Base-by-base conservation (phyloP, 75 land plant species). In the Sequoiadendron giganteum region DNA sequence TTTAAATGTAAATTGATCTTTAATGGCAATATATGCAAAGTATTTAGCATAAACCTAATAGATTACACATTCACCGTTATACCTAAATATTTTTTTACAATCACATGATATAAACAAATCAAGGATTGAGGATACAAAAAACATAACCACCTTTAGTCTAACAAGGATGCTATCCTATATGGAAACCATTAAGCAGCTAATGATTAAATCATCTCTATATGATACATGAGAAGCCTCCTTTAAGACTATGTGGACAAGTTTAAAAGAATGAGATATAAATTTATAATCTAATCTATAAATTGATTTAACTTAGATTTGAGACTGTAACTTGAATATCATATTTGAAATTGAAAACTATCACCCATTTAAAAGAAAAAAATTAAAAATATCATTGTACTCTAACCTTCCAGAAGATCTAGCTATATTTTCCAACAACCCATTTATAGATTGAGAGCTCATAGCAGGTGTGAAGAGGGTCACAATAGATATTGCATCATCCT, bases 401-500 rank as follows among this genome's bases (percentile, higher is more conserved):
- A 21, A 65, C 70, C 70, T 65, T 25, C 70, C 70, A 65, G 70
- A 65, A 65, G 70, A 2, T 65, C 21, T 65, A 65, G 25, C n/a
- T 65, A n/a, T 65, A 65, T 25, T 65, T 65, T 65, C 70, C 7
- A 1, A 28, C 0, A 65, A 21, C 28, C 70, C 70, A 65, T 65
- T 65, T n/a, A 65, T 65, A 28, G 70, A 65, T 2, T 65, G 70
- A 65, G 70, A 21, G 70, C 3, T 65, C 28, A 7, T 47, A 56
- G 86, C 36, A 39, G 89, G 42, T 68, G 86, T 39, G 21, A 47
- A 36, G 42, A 89, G 58, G 86, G 76, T 91, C 45, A 92, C 61
- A 28, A 91, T 91, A 18, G 89, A 89, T 25, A 92, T 30, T 15
- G 91, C 93, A 76, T 90, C 89, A 30, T 65, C 39, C 48, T 85